phyloP scores from a whole-genome alignment of 139 green algal species.

The Nannochloris sp. region DNA sequence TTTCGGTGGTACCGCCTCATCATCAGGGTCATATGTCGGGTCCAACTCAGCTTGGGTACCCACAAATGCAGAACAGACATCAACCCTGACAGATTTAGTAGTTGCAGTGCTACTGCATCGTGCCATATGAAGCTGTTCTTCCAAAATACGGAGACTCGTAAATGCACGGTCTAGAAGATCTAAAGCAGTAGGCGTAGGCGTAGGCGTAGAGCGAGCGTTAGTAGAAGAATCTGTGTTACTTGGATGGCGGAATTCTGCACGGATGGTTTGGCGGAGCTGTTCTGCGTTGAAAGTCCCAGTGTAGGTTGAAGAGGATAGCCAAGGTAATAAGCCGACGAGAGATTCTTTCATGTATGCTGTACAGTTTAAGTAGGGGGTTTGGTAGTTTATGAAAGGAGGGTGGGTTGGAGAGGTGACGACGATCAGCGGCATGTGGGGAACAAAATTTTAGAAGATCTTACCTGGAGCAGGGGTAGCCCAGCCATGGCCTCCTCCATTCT shows the following conservation, averaged over 20 bases:
- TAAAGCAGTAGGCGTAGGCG: neutral
- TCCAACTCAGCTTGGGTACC: slow-evolving; percentile 1
- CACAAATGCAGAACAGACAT: slow-evolving; percentile 27
- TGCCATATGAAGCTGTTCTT: slow-evolving; percentile 23
- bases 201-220: neutral
- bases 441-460: neutral
- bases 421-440: neutral
- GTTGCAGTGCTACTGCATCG: slow-evolving; percentile 2
- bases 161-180: slow-evolving; percentile 4
- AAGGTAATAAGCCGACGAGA: slow-evolving; percentile 2
- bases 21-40: neutral
- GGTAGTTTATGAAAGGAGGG: too few species aligned
- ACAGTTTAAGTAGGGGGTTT: neutral
- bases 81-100: slow-evolving; percentile 28
- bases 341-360: neutral
- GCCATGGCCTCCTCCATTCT: neutral
- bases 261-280: neutral
- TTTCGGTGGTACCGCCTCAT: slow-evolving; percentile 5
- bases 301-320: neutral
- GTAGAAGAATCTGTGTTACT: neutral
- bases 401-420: neutral
- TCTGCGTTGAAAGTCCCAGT: neutral
- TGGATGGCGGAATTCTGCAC: slow-evolving; percentile 10
- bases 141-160: slow-evolving; percentile 15
- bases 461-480: slow-evolving; percentile 1